A percentile compares a stretch with the other conserved stretches of the same genome.
Evolutionary conservation across 306 rosid genomes (phyloP).

Genomic region (Quercus berberidifolia): DNA sequence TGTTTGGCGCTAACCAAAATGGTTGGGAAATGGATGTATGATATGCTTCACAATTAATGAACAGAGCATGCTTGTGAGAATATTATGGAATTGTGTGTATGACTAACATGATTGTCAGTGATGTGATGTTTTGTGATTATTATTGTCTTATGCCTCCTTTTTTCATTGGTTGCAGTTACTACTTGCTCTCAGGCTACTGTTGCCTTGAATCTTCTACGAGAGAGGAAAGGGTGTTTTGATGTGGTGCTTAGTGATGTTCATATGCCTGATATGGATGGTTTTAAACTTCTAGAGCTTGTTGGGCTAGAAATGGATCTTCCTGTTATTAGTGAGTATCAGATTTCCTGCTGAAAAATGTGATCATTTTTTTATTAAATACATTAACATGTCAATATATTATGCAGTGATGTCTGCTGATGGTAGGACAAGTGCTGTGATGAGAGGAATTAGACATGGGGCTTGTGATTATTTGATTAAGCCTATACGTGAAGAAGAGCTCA

Average conservation of each 20-base stretch:
- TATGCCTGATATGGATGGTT: conserved; percentile 64
- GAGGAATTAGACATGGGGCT: conserved; percentile 48
- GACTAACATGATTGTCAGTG: neutral
- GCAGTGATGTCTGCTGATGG: conserved; percentile 75
- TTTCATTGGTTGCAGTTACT: conserved; percentile 36
- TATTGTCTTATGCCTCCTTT: neutral
- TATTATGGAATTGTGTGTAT: neutral
- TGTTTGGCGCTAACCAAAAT: neutral
- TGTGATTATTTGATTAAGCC: conserved; percentile 67
- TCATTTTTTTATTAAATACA: neutral
- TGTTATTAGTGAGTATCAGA: conserved; percentile 48
- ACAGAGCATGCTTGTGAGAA: neutral
- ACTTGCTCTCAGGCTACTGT: conserved; percentile 25
- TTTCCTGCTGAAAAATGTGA: neutral
- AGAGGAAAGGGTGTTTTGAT: conserved; percentile 44
- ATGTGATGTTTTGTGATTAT: neutral
- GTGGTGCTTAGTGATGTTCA: conserved; percentile 58
- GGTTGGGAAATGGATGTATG: neutral
- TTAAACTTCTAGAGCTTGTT: conserved; percentile 40
- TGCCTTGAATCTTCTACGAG: conserved; percentile 49
- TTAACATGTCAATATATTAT: conserved; percentile 17
- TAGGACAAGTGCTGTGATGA: conserved; percentile 31
- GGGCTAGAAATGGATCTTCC: conserved; percentile 67
- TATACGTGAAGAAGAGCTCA: conserved; percentile 38
- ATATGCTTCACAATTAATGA: neutral